Base-by-base conservation (phyloP, 192 early-diverging fungal species). In the Nowakowskiella sp. region DNA sequence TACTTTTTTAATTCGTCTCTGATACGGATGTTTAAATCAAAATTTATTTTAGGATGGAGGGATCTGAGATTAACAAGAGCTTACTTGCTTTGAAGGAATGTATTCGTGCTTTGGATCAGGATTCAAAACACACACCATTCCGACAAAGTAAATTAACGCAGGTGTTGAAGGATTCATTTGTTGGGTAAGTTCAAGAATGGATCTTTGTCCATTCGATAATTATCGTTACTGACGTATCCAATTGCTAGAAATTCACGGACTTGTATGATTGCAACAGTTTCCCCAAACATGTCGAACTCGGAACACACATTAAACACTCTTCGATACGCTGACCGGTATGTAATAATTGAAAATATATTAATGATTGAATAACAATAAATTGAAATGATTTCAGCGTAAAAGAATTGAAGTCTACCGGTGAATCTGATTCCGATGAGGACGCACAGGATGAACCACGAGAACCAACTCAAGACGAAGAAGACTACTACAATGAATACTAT, bases 41-140 rank as follows among this genome's bases (percentile, higher is more conserved):
- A 46, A 60, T 64, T 52, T 47, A 33, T 13, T 39, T 39, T 62
- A 83, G 90, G 61, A 93, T 93, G 92, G 95, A 99, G 62, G 96
- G 94, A 9, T 89, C 94, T 0, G 94, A 99, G 71, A 99, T 99
- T 73, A 99, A 99, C 77, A 97, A 97, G 68, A 91, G 90, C 63
- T 73, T 99, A 56, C 70, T 99, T 49, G 96, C 96, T 0, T 67
- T 99, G 53, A 97, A 99, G 65, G 94, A 97, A 60, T 97, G 94
- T 57, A 99, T 99, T 67, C 85, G 94, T 46, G 92, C 96, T 1
- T 65, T 97, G 32, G 96, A 97, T 60, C 84, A 92, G 58, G 88
- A 88, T 54, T 94, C 92, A 52, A 86, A 82, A 43, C 96, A 99
- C 64, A 92, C 89, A 29, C 96, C 96, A 1, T 99, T 97, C 77